Base-by-base conservation (phyloP, 1,139 yeast species). In the Hansenula sp. region DNA sequence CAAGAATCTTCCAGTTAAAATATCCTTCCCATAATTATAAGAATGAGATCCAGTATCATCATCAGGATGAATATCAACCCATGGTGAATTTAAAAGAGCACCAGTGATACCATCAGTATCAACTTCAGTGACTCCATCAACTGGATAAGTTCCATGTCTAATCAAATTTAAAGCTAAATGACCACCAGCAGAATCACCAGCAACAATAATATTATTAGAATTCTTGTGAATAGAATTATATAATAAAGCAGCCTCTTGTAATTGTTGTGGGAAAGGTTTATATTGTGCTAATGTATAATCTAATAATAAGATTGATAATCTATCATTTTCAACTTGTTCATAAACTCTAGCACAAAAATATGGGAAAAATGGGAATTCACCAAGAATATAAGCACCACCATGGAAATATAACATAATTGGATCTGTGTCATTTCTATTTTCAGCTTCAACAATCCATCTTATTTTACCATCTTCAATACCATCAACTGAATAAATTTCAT, bases 141-240 rank as follows among this genome's bases (percentile, higher is more conserved):
- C 64, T 29, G 63, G 64, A 1, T 68, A 64, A 38, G 62, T 57
- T 29, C 61, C 49, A 42, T 59, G 64, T 40, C 71, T 60, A n/a
- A 61, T 51, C 14, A 69, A 34, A 6, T 65, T 58, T 16, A 66
- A 46, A 8, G 64, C 57, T 48, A 71, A 53, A 49, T 72, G 71
- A 3, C 62, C 73, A 13, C 79, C 78, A 24, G 73, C 72, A 3
- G 77, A 71, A 47, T 72, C 79, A 8, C 77, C 78, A 32, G 68
- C 43, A 6, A 71, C 45, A 20, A 60, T 59, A 37, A 73, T 59
- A 33, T 65, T 61, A 7, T 50, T 45, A 39, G 61, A 66, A 1
- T 69, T 67, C 17, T 59, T 46, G 14, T 59, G 48, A 36, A 73
- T 53, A 18, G 53, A 52, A 16, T 53, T 46, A 44, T 69, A 63